These are phyloP conservation scores for Nicotiana tabacum DNA, from an alignment of 257 asterid species.

Conservation along the genomic window DNA sequence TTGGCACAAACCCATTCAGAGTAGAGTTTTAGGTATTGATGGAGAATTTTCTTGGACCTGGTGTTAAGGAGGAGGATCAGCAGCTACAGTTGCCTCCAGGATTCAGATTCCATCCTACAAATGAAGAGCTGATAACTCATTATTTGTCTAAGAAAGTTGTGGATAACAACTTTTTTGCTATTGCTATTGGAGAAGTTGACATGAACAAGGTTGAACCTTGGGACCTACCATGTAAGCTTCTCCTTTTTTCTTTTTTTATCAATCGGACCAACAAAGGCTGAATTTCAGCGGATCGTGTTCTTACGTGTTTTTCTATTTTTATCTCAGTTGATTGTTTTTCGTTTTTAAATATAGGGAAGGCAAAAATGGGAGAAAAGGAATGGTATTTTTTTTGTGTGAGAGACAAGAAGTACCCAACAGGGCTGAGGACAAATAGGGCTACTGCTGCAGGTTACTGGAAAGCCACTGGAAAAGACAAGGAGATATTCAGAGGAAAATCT, in stretches of 20 bases:
- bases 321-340: neutral
- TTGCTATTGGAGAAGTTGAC: slow-evolving; percentile 65
- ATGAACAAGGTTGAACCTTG: slow-evolving; percentile 78
- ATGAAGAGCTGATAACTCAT: slow-evolving; percentile 66
- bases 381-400: slow-evolving; percentile 73
- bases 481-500: slow-evolving; percentile 39
- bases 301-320: too few relatives aligned
- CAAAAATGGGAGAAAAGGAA: slow-evolving; percentile 66
- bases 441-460: slow-evolving; percentile 73
- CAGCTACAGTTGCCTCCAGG: slow-evolving; percentile 56
- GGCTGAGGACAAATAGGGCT: slow-evolving; percentile 67
- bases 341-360: slow-evolving; percentile 37
- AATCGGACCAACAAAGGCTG: too few relatives aligned
- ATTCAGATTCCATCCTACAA: slow-evolving; percentile 70
- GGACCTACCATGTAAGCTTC: slow-evolving; percentile 62
- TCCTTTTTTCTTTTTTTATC: neutral
- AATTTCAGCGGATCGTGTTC: neutral
- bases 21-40: slow-evolving; percentile 6
- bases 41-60: slow-evolving; percentile 31
- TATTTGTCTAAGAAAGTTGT: slow-evolving; percentile 44
- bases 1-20: neutral
- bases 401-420: slow-evolving; percentile 69
- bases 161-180: slow-evolving; percentile 37
- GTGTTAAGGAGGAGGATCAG: slow-evolving; percentile 18
- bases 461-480: slow-evolving; percentile 74